Evolutionary conservation across 202 grass and related monocot genomes (phyloP).

Genomic region (Bolboschoenoplectus hybrid): DNA sequence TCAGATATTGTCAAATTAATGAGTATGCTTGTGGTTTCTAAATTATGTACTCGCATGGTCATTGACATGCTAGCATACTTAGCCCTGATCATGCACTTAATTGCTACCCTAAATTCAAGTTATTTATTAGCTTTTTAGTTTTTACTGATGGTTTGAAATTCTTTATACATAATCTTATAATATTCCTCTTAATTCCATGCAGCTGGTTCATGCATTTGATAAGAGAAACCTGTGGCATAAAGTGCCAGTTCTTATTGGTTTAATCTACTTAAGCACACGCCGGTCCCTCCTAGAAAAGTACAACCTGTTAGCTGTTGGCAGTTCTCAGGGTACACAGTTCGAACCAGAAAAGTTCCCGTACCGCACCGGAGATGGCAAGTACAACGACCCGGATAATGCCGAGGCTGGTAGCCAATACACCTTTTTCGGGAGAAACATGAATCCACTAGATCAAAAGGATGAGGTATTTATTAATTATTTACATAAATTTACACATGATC

Average conservation of each 20-base stretch:
- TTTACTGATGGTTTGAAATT: background rate
- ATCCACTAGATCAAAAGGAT: constrained; percentile 41
- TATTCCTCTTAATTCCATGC: constrained; percentile 4
- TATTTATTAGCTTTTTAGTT: too few relatives aligned
- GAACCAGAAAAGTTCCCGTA: constrained; percentile 44
- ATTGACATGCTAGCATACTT: too few relatives aligned
- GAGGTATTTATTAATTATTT: constrained; percentile 1
- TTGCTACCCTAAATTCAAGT: too few relatives aligned
- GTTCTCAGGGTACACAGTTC: constrained; percentile 27
- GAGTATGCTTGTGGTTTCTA: too few relatives aligned
- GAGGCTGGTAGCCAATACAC: constrained; percentile 48
- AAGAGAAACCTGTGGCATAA: constrained; percentile 55
- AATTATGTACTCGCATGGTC: too few relatives aligned
- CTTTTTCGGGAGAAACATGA: constrained; percentile 69
- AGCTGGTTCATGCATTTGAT: constrained; percentile 58
- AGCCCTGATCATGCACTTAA: too few relatives aligned
- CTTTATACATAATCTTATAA: constrained; percentile 32
- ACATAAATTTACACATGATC: background rate
- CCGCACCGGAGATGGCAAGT: constrained; percentile 50
- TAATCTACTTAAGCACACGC: constrained; percentile 48
- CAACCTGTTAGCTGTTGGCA: constrained; percentile 48
- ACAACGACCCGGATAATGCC: constrained; percentile 52
- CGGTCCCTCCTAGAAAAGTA: constrained; percentile 52
- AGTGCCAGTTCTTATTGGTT: constrained; percentile 54
- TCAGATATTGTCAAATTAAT: too few relatives aligned